phyloP scores from a whole-genome alignment of 2,329 filamentous ascomycete genomes.

The Curvularia lunata region DNA sequence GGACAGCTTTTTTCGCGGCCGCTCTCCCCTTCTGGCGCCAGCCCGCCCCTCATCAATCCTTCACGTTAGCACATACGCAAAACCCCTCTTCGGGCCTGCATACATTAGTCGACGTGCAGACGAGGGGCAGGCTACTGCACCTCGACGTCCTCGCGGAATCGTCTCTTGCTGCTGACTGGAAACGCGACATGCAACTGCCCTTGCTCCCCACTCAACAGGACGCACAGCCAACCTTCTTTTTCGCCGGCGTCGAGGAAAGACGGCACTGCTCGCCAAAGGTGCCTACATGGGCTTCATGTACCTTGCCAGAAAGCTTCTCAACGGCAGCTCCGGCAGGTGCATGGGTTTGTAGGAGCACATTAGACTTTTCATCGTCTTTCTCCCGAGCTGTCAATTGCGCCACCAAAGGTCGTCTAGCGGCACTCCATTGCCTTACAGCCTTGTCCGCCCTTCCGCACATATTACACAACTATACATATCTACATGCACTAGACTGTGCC shows the following conservation, averaged over 20 bases:
- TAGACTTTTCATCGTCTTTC: background rate
- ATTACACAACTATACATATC: background rate
- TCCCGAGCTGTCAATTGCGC: background rate
- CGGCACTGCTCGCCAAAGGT: constrained; percentile 11
- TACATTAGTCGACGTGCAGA: constrained; percentile 34
- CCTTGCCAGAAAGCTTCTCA: constrained; percentile 1
- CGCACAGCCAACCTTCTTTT: constrained; percentile 24
- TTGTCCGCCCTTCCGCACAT: background rate
- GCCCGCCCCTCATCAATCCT: constrained; percentile 14
- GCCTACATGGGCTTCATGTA: constrained; percentile 1
- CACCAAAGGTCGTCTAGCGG: background rate
- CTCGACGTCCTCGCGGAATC: constrained; percentile 28
- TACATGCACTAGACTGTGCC: background rate
- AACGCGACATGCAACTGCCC: constrained; percentile 14
- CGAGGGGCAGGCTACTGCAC: constrained; percentile 31
- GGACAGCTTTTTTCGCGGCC: background rate
- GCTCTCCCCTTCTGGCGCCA: background rate
- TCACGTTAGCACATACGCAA: constrained; percentile 7
- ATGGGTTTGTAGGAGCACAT: background rate
- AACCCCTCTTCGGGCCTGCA: constrained; percentile 33
- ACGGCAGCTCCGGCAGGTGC: constrained; percentile 1
- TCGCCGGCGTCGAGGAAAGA: constrained; percentile 18
- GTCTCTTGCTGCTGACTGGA: constrained; percentile 26
- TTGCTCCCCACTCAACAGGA: constrained; percentile 12
- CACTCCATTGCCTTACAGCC: background rate